Conservation (phyloP, 2,329 filamentous ascomycete genomes). For the Venturia pyrina region DNA sequence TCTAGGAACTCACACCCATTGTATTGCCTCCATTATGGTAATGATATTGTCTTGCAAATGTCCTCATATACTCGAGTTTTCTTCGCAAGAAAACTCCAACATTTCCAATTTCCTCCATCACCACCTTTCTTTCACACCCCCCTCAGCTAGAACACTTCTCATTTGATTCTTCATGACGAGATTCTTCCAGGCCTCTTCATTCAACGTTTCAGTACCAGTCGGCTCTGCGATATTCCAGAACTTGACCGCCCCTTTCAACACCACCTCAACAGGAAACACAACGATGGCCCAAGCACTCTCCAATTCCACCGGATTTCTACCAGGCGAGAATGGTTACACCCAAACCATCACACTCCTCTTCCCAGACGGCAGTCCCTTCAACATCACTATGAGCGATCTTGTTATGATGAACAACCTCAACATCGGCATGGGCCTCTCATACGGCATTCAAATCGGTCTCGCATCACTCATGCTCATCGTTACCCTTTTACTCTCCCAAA, state of each 20-base stretch:
- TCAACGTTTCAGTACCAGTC: neutral
- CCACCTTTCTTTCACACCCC: neutral
- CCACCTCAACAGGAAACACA: neutral
- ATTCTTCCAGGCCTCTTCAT: neutral
- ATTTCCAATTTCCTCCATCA: neutral
- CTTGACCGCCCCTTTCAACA: neutral
- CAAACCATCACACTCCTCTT: constrained; percentile 41
- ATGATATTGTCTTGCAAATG: constrained; percentile 1
- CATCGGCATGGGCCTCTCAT: constrained; percentile 49
- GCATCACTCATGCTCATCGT: constrained; percentile 54
- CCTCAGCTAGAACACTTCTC: neutral
- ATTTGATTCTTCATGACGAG: neutral
- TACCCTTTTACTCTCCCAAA: constrained; percentile 56
- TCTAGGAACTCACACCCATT: neutral
- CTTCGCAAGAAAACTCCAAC: neutral
- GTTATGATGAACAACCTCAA: constrained; percentile 38
- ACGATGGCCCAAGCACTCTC: neutral
- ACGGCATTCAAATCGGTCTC: constrained; percentile 60
- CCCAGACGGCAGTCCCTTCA: constrained; percentile 34
- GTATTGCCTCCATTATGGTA: neutral
- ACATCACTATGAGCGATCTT: constrained; percentile 33
- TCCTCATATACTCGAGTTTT: neutral
- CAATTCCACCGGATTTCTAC: neutral
- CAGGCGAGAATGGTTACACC: constrained; percentile 34
- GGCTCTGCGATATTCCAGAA: neutral